Conservation (phyloP, 139 green algal genomes). For the Mychonastes homosphaera region DNA sequence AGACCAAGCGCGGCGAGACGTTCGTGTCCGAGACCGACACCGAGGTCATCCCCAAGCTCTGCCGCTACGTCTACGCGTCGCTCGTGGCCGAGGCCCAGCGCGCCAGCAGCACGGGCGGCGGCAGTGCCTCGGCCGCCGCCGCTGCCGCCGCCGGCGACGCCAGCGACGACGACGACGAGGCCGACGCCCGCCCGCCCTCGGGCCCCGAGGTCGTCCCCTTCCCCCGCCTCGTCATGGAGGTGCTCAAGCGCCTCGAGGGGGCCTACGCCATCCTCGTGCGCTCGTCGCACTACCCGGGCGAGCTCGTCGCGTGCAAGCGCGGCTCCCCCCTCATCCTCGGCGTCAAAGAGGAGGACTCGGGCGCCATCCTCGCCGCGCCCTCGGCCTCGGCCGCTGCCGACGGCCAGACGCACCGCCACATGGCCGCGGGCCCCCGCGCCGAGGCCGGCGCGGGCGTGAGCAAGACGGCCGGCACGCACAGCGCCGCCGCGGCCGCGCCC, state of each 20-base stretch:
- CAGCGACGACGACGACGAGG: too few species aligned
- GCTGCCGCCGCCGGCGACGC: too few species aligned
- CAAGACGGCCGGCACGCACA: too few species aligned
- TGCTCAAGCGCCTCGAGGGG: constrained; percentile 91
- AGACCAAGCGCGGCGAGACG: constrained; percentile 71
- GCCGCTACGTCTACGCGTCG: constrained; percentile 77
- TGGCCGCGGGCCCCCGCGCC: too few species aligned
- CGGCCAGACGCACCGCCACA: too few species aligned
- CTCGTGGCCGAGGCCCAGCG: constrained; percentile 23
- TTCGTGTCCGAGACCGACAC: constrained; percentile 98
- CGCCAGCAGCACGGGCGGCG: background rate
- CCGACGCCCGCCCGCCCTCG: background rate
- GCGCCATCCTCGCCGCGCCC: too few species aligned
- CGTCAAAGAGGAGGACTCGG: constrained; percentile 40
- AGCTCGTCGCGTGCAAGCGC: constrained; percentile 93
- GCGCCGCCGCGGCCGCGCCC: too few species aligned
- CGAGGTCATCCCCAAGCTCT: constrained; percentile 99
- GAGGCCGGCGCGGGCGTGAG: too few species aligned
- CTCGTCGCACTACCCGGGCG: constrained; percentile 81
- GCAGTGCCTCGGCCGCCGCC: too few species aligned
- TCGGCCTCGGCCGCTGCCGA: too few species aligned
- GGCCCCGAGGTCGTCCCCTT: background rate
- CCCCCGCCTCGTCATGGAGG: constrained; percentile 87
- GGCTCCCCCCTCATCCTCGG: constrained; percentile 89
- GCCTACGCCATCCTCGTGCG: constrained; percentile 96